These are phyloP conservation scores for Penicillium janthinellum DNA, from an alignment of 2,329 filamentous ascomycete genomes.

Conservation along the genomic window DNA sequence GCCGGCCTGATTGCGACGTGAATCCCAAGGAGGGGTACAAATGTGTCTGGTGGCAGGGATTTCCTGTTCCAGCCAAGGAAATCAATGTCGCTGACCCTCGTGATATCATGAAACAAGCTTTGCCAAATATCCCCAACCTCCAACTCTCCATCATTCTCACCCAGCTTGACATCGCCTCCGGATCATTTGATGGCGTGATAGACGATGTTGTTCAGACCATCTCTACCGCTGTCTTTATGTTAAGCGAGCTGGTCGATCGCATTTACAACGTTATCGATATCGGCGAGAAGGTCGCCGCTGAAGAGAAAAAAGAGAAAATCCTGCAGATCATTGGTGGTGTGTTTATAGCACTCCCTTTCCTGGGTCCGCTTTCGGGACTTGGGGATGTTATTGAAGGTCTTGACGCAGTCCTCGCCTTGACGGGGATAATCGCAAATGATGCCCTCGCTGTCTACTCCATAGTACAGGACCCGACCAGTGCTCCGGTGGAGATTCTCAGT, in stretches of 20 bases:
- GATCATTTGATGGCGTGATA: background rate
- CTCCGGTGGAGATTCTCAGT: background rate
- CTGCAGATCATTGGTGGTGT: slow-evolving; percentile 2
- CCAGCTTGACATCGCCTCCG: background rate
- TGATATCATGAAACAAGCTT: background rate
- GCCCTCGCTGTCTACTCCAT: background rate
- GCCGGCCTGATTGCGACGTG: background rate
- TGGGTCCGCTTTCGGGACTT: background rate
- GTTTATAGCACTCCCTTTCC: background rate
- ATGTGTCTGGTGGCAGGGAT: background rate
- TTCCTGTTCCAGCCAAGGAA: background rate
- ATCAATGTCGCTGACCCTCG: background rate
- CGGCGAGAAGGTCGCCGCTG: background rate
- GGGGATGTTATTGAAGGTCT: background rate
- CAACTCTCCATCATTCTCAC: background rate
- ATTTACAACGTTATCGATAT: background rate
- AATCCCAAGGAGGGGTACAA: too few relatives aligned
- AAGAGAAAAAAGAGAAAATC: slow-evolving; percentile 5
- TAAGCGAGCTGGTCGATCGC: background rate
- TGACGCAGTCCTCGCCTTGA: background rate
- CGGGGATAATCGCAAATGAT: background rate
- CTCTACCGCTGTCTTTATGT: background rate
- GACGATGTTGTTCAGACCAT: background rate
- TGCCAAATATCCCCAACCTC: background rate
- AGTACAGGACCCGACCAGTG: background rate